Evolutionary conservation across 495 filamentous ascomycete species (phyloP).

Genomic region (Apodospora peruviana): DNA sequence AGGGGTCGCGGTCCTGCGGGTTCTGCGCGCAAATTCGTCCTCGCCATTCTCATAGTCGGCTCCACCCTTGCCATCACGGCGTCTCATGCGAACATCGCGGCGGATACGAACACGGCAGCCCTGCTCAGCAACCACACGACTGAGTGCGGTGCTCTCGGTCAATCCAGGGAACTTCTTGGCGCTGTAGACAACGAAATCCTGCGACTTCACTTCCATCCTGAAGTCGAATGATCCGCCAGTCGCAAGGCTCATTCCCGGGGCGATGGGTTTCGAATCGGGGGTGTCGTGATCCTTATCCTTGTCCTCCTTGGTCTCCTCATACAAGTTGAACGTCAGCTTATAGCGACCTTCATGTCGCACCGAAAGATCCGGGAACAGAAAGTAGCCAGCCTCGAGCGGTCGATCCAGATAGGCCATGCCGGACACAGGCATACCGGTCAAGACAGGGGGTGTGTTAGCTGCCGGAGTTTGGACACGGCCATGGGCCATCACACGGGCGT

Average conservation of each 20-base stretch:
- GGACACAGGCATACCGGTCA: slow-evolving; percentile 93
- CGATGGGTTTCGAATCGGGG: slow-evolving; percentile 15
- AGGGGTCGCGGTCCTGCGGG: slow-evolving; percentile 53
- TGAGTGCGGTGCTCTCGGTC: slow-evolving; percentile 82
- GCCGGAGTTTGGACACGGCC: slow-evolving; percentile 62
- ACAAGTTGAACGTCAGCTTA: slow-evolving; percentile 82
- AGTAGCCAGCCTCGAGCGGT: slow-evolving; percentile 86
- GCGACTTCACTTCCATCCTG: slow-evolving; percentile 84
- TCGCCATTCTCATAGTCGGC: slow-evolving; percentile 64
- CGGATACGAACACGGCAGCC: slow-evolving; percentile 95
- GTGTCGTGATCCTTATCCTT: slow-evolving; percentile 42
- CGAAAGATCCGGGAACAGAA: slow-evolving; percentile 95
- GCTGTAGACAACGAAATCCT: slow-evolving; percentile 84
- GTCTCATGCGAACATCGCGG: slow-evolving; percentile 94
- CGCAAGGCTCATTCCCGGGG: slow-evolving; percentile 11
- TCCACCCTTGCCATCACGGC: slow-evolving; percentile 71
- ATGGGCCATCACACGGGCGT: slow-evolving; percentile 79
- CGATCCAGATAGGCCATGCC: slow-evolving; percentile 96
- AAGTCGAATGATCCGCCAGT: slow-evolving; percentile 32
- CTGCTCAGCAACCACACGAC: slow-evolving; percentile 90
- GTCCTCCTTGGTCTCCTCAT: slow-evolving; percentile 79
- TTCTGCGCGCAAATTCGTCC: slow-evolving; percentile 54
- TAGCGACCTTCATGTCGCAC: slow-evolving; percentile 95
- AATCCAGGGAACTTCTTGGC: slow-evolving; percentile 98
- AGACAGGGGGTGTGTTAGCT: slow-evolving; percentile 67